A percentile compares a stretch with the other conserved stretches of the same genome.
Conservation (phyloP, 176 grass and related monocot species). For the Cenchrus purpureus region DNA sequence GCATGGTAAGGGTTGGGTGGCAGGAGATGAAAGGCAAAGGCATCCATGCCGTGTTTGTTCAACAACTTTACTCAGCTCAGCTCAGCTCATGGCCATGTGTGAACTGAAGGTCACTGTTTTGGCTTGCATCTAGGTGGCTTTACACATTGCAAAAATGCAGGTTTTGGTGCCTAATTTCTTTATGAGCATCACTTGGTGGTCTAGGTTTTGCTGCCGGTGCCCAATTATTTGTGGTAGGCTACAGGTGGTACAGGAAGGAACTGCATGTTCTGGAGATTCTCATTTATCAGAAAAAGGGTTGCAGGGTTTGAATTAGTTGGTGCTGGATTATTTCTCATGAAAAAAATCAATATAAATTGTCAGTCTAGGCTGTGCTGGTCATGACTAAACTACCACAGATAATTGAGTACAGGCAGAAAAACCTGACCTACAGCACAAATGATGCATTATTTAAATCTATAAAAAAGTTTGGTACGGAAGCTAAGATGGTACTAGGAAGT, state of each 20-base stretch:
- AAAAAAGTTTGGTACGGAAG: background rate
- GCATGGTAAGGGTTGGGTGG: slow-evolving; percentile 25
- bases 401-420: slow-evolving; percentile 18
- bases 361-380: background rate
- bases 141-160: slow-evolving; percentile 30
- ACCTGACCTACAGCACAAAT: background rate
- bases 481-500: background rate
- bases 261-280: slow-evolving; percentile 26
- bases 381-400: background rate
- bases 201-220: slow-evolving; percentile 27
- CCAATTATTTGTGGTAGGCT: slow-evolving; percentile 23
- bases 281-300: background rate
- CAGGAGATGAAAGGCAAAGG: slow-evolving; percentile 28
- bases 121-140: slow-evolving; percentile 36
- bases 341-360: background rate
- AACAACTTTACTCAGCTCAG: slow-evolving; percentile 33
- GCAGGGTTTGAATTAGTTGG: background rate
- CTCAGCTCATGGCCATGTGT: slow-evolving; percentile 20
- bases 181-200: background rate
- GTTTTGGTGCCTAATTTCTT: slow-evolving; percentile 1
- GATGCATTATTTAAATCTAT: background rate
- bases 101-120: slow-evolving; percentile 25
- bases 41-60: background rate
- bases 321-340: slow-evolving; percentile 11
- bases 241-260: background rate